Evolutionary conservation across 495 filamentous ascomycete species (phyloP), one percentile per base, ranked within the genome.

Genomic region (Penicillium macrosclerotiorum): DNA sequence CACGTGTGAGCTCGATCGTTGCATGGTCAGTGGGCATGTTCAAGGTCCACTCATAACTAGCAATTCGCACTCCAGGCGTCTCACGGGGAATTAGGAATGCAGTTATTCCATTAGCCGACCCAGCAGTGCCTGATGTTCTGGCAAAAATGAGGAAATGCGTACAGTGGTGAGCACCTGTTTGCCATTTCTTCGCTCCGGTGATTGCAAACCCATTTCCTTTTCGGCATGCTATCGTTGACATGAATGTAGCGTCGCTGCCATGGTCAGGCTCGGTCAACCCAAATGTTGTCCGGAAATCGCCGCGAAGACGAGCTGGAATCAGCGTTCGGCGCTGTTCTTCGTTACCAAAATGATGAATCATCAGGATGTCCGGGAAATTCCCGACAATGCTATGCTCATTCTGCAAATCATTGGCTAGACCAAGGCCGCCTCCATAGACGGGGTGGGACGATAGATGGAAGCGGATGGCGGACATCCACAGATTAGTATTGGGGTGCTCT

Each of bases 1-100:
- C 79, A 41, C 69, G 45, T 3, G 59, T 63, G 14, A 82, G 54
- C 9, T 68, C 67, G 23, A 82, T 64, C 25, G 74, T 79, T 13
- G 78, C 75, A 52, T 82, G 79, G 49, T 84, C 76, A 14, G 78
- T 81, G 1, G 79, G 78, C 78, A 82, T 82, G 45, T 82, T 83
- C 40, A 81, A 68, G 13, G 78, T 83, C 71, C 77, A 82, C 49
- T 84, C 73, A 50, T 79, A 82, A 26, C 68, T 75, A 32, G 68
- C 67, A 8, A 81, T 64, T 14, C 58, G 62, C 8, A 81, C 48
- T 1, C 77, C 79, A 1, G 56, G 54, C 0, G 74, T 68, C 0
- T 70, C 48, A 17, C 62, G 52, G 3, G 78, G 77, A 8, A 80
- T 71, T 20, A 82, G 62, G 37, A 83, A 82, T 16, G 78, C 79